Base-by-base conservation (phyloP, 805 yeast genomes). In the Saturnispora ahearnii region DNA sequence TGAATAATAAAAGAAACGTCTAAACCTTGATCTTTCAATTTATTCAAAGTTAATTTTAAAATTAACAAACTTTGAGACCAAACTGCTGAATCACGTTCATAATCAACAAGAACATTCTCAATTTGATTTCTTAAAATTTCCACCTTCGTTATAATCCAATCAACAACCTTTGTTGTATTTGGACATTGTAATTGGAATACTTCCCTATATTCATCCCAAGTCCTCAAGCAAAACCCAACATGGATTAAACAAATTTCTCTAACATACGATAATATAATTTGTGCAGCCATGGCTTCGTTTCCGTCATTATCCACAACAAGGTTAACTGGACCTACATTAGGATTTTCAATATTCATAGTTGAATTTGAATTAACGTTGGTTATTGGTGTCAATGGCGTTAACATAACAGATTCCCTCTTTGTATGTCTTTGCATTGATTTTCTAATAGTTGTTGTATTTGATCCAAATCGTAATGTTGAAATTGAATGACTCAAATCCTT, bases 401-500 rank as follows among this genome's bases (percentile, higher is more conserved):
- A 30, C 34, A 41, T 32, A 13, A 47, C 37, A 12, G 50, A 47
- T 41, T 47, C 50, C 24, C 50, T 47, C 31, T 47, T 47, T 18
- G 42, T 30, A 18, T 47, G 50, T 7, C 41, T 44, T 13, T 22
- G 26, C n/a, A 41, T 12, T 2, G 45, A 41, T 10, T 29, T 40
- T 33, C 34, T 41, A 7, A 30, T 40, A n/a, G 40, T 10, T 30
- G 50, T 41, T 42, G 45, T 37, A 30, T 41, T 47, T n/a, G 50
- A 47, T n/a, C 50, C 50, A 41, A 47, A 47, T 29, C 50, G 34
- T 7, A 48, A 43, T 3, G 46, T 42, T 18, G 50, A 48, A 42
- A 48, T 34, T 11, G 46, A 34, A 21, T 42, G 31, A n/a, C 11
- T 32, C 12, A 48, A 28, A 29, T 42, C 36, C n/a, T 42, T 41